These are phyloP conservation scores for Neobulgaria alba DNA, from an alignment of 2,329 filamentous ascomycete species.

Conservation along the genomic window DNA sequence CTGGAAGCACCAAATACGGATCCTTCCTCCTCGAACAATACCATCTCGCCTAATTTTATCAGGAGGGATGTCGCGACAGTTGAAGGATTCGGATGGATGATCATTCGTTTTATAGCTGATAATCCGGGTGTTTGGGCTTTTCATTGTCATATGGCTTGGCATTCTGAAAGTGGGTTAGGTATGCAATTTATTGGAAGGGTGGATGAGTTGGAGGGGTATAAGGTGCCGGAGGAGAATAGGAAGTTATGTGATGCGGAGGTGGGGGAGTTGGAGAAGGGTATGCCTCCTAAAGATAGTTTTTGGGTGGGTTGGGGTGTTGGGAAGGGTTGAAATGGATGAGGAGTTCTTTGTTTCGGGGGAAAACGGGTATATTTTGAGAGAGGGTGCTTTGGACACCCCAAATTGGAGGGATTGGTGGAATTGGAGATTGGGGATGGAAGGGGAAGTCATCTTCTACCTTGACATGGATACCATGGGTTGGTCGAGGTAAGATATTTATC, in stretches of 20 bases:
- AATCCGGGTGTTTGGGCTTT: constrained; percentile 51
- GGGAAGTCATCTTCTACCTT: too few species aligned
- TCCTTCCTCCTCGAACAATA: constrained; percentile 29
- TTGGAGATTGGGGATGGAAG: too few species aligned
- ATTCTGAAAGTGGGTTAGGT: constrained; percentile 46
- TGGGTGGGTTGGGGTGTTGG: constrained; percentile 32
- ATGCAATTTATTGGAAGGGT: constrained; percentile 49
- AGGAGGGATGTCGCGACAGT: constrained; percentile 45
- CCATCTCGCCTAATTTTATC: constrained; percentile 32
- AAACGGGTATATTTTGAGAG: too few species aligned
- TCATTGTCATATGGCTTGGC: constrained; percentile 52
- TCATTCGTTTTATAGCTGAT: constrained; percentile 46
- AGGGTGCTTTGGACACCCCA: too few species aligned
- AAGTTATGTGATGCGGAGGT: constrained; percentile 36
- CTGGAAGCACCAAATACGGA: constrained; percentile 30
- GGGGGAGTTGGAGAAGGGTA: constrained; percentile 39
- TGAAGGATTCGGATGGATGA: constrained; percentile 45
- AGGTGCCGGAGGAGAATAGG: constrained; percentile 37
- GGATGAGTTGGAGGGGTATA: constrained; percentile 36
- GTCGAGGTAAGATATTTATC: too few species aligned
- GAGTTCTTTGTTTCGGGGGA: constrained; percentile 8
- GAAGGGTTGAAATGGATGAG: not conserved
- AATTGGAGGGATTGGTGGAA: too few species aligned
- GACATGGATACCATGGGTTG: too few species aligned
- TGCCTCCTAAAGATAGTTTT: constrained; percentile 39